Evolutionary conservation across 768 basidiomycete genomes (phyloP).

Genomic region (Chalciporus chontae): DNA sequence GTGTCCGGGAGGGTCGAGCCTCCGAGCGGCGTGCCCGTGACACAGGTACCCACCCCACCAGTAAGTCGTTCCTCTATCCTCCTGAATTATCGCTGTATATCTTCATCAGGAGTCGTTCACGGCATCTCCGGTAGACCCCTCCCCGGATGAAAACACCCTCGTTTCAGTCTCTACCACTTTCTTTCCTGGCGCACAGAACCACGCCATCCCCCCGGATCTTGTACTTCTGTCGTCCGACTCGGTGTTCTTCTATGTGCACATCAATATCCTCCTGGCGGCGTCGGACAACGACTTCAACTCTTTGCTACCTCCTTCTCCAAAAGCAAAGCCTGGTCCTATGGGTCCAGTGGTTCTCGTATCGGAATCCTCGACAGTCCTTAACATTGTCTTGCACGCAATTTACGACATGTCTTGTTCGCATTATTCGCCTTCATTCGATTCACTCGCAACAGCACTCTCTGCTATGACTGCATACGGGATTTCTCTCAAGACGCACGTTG

Average conservation of each 20-base stretch:
- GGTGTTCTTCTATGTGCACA: slow-evolving; percentile 83
- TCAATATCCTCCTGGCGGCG: slow-evolving; percentile 48
- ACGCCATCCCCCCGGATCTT: slow-evolving; percentile 55
- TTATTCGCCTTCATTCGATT: slow-evolving; percentile 65
- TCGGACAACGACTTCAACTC: slow-evolving; percentile 66
- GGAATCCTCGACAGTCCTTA: slow-evolving; percentile 60
- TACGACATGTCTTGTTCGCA: slow-evolving; percentile 74
- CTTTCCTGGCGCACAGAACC: slow-evolving; percentile 63
- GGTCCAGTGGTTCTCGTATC: slow-evolving; percentile 57
- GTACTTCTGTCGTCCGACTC: slow-evolving; percentile 69
- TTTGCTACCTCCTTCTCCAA: slow-evolving; percentile 45
- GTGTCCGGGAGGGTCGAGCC: slow-evolving; percentile 24
- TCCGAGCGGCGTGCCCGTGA: slow-evolving; percentile 7
- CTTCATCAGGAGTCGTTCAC: slow-evolving; percentile 29
- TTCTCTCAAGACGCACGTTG: slow-evolving; percentile 42
- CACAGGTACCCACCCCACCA: slow-evolving; percentile 64
- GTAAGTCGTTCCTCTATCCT: slow-evolving; percentile 33
- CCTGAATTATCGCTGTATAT: slow-evolving; percentile 3
- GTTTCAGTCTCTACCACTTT: slow-evolving; percentile 85
- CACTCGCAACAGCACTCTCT: slow-evolving; percentile 54
- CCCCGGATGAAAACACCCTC: slow-evolving; percentile 41
- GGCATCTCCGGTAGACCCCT: slow-evolving; percentile 31
- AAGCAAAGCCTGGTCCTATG: slow-evolving; percentile 38
- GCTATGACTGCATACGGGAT: slow-evolving; percentile 61
- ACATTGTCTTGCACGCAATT: slow-evolving; percentile 67